Evolutionary conservation across 176 grass and related monocot species (phyloP).

Genomic region (Rhynchospora breviuscula): DNA sequence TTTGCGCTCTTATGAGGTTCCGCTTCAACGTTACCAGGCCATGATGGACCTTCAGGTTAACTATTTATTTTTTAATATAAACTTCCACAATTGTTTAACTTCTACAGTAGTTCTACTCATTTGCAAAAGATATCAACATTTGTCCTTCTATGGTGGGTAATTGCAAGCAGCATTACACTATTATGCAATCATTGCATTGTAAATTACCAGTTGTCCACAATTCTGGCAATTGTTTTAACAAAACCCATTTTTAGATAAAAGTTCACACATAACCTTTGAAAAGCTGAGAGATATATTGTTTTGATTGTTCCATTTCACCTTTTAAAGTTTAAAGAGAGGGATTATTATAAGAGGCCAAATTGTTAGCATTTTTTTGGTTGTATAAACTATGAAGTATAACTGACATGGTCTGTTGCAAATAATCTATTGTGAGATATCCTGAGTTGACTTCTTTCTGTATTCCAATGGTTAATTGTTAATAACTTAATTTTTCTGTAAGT

Average conservation of each 20-base stretch:
- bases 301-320: neutral
- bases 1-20: constrained; percentile 72
- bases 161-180: neutral
- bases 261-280: neutral
- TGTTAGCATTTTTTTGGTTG: neutral
- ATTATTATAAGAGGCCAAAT: neutral
- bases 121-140: neutral
- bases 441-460: neutral
- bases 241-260: neutral
- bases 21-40: constrained; percentile 74
- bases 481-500: constrained; percentile 8
- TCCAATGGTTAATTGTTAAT: constrained; percentile 6
- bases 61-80: neutral
- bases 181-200: neutral
- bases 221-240: neutral
- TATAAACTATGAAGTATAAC: neutral
- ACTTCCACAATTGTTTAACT: neutral
- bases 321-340: neutral
- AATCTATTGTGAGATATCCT: neutral
- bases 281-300: neutral
- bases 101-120: too few relatives aligned
- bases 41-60: constrained; percentile 90
- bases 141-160: neutral
- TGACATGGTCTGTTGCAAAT: neutral
- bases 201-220: neutral